These are phyloP conservation scores for Candida stauntonica DNA, from an alignment of 805 yeast species.

Conservation along the genomic window DNA sequence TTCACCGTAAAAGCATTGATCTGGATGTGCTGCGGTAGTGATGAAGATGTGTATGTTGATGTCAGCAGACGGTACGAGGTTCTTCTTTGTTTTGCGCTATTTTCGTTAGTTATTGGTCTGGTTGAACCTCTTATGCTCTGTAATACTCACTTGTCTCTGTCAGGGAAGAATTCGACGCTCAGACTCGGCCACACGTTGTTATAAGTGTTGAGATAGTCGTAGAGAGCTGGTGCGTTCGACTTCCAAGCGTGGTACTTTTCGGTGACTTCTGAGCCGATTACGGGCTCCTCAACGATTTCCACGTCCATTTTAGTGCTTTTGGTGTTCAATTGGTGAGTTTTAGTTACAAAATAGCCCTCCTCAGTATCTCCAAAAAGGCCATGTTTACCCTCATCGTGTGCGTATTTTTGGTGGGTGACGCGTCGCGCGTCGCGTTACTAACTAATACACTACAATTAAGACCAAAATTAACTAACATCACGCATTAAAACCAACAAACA, in stretches of 20 bases:
- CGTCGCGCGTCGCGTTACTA: too few relatives aligned
- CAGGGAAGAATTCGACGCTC: constrained; percentile 65
- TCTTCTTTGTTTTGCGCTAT: constrained; percentile 17
- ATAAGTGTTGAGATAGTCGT: constrained; percentile 67
- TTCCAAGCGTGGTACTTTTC: constrained; percentile 54
- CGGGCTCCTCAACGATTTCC: not conserved
- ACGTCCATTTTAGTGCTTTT: too few relatives aligned
- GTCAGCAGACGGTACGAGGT: constrained; percentile 44
- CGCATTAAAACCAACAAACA: too few relatives aligned
- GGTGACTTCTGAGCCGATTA: constrained; percentile 12
- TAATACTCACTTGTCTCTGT: constrained; percentile 20
- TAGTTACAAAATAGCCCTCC: too few relatives aligned
- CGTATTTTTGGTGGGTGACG: too few relatives aligned
- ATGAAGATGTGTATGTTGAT: constrained; percentile 64
- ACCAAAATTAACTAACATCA: too few relatives aligned
- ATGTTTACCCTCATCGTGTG: too few relatives aligned
- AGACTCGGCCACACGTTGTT: constrained; percentile 69
- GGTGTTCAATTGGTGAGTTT: too few relatives aligned
- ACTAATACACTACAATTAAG: not conserved
- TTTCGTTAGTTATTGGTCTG: too few relatives aligned
- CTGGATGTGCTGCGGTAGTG: constrained; percentile 45
- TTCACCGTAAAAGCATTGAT: constrained; percentile 31
- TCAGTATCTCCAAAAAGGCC: too few relatives aligned
- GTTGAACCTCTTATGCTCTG: too few relatives aligned
- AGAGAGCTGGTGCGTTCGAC: constrained; percentile 71